Evolutionary conservation across 345 rosid genomes (phyloP).

Genomic region (Boechera stricta): DNA sequence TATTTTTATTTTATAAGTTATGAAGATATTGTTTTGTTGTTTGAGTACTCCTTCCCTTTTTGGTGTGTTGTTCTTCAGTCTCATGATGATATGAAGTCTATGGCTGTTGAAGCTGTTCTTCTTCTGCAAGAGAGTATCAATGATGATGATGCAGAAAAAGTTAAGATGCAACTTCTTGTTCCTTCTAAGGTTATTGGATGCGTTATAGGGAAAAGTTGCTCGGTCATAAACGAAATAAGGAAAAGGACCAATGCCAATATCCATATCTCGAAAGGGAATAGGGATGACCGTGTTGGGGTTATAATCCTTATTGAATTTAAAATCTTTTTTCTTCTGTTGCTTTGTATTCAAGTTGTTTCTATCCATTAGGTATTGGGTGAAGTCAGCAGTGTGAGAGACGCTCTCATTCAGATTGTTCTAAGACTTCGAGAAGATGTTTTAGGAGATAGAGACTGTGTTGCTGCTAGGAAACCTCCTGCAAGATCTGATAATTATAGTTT

Average conservation of each 20-base stretch:
- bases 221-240: conserved; percentile 84
- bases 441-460: conserved; percentile 61
- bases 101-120: conserved; percentile 90
- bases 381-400: conserved; percentile 76
- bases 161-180: conserved; percentile 71
- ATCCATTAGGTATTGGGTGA: conserved; percentile 70
- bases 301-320: conserved; percentile 12
- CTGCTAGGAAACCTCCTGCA: conserved; percentile 51
- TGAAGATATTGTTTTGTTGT: neutral
- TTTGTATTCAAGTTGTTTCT: conserved; percentile 24
- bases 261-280: conserved; percentile 70
- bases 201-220: conserved; percentile 87
- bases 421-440: conserved; percentile 89
- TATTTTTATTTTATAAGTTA: neutral
- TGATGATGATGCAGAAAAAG: conserved; percentile 67
- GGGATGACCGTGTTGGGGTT: conserved; percentile 89
- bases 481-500: conserved; percentile 54
- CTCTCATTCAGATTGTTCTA: conserved; percentile 80
- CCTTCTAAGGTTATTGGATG: conserved; percentile 92
- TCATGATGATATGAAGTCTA: conserved; percentile 90
- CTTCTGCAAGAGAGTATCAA: conserved; percentile 83
- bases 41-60: neutral
- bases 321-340: neutral
- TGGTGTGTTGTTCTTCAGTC: conserved; percentile 50
- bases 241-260: conserved; percentile 82